These are phyloP conservation scores for Phytophthora sp. DNA, from an alignment of 352 stramenopile genomes.

Conservation along the genomic window DNA sequence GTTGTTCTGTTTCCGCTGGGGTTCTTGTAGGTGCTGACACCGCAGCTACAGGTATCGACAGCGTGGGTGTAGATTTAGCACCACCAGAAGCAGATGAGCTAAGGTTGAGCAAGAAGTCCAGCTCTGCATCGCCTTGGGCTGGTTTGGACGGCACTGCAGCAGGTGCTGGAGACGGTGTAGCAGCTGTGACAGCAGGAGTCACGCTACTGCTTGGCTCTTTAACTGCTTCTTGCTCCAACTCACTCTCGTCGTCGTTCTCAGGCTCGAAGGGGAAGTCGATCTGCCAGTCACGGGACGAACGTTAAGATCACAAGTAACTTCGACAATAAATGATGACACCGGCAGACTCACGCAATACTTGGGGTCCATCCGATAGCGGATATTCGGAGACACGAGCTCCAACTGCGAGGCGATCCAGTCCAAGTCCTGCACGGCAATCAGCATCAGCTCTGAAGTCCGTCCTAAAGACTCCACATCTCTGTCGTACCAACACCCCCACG, in stretches of 20 bases:
- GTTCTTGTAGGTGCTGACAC: constrained; percentile 9
- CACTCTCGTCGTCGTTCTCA: constrained; percentile 19
- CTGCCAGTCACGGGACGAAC: constrained; percentile 11
- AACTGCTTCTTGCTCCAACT: constrained; percentile 3
- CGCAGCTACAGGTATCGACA: neutral
- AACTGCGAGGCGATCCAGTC: constrained; percentile 71
- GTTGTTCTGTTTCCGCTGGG: constrained; percentile 34
- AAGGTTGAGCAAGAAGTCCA: constrained; percentile 55
- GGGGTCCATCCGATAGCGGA: constrained; percentile 71
- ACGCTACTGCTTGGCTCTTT: neutral
- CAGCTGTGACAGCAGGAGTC: neutral
- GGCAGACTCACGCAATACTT: constrained; percentile 74
- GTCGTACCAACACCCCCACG: constrained; percentile 49
- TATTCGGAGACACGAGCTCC: constrained; percentile 41
- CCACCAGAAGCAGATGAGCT: constrained; percentile 27
- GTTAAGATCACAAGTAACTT: neutral
- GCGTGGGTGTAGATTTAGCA: neutral
- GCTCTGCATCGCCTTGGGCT: constrained; percentile 25
- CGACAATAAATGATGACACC: neutral
- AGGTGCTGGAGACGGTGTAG: neutral
- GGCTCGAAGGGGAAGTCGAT: constrained; percentile 48
- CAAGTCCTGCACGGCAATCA: constrained; percentile 55
- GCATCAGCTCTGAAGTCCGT: neutral
- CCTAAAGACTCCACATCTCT: neutral
- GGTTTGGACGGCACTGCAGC: neutral